Base-by-base conservation (phyloP, 75 land plant genomes). In the Cupressus sempervirens region DNA sequence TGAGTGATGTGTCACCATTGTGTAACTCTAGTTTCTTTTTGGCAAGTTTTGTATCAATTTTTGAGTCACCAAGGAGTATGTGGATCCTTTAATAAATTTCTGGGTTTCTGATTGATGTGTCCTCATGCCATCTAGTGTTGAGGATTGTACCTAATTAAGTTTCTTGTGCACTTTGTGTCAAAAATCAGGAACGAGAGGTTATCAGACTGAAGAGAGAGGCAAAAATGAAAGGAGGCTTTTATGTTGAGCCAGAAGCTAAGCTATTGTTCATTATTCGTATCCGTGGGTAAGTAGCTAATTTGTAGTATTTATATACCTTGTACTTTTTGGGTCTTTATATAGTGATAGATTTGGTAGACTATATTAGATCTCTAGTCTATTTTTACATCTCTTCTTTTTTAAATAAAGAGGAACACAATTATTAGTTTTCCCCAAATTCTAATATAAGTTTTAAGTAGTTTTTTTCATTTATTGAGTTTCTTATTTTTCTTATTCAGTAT, bases 171-270 rank as follows among this genome's bases (percentile, higher is more conserved):
- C 20, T 14, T 80, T 50, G 14, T 50, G 13, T 6, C 29, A 48
- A 48, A 81, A 48, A 23, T 16, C 35, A 82, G 36, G 62, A 82
- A 14, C 35, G 36, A 1, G 83, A 52, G 48, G 38, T 82, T 15
- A 48, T 82, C 20, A 52, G 26, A 53, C 35, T 82, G 54, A 82
- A 82, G 26, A 32, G 36, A 32, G 20, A 48, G 26, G 62, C 83
- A 29, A 82, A 82, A 83, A 26, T 92, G 84, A 93, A 90, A 80
- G 97, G 95, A 0, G 95, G 97, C 1, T 95, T 92, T 80, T 93
- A 93, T 88, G 95, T 94, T 26, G 86, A 87, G 68, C 92, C 96
- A 3, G 96, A 96, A 77, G 91, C 96, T 7, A 96, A 94, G 87
- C 90, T 96, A 8, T 32, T 96, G 82, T 94, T 94, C 81, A 90